A percentile compares a stretch with the other conserved stretches of the same genome.
These are phyloP conservation scores for Beauveria sp. DNA, from an alignment of 2,329 filamentous ascomycete species.

Conservation along the genomic window DNA sequence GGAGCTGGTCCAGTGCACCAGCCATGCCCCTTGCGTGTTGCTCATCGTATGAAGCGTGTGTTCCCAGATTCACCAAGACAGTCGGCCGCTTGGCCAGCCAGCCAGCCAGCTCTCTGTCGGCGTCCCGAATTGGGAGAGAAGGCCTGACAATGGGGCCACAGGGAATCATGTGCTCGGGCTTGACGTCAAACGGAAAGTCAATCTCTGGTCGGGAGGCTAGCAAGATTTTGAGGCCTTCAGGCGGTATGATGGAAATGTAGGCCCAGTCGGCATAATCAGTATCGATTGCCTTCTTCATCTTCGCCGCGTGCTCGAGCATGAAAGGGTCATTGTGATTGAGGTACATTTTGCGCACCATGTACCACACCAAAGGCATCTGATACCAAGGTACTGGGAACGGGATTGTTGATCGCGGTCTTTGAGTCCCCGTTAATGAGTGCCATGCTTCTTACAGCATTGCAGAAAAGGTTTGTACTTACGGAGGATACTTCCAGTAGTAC, in stretches of 20 bases:
- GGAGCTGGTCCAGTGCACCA: slow-evolving; percentile 14
- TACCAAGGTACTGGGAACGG: slow-evolving; percentile 1
- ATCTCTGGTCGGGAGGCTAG: slow-evolving; percentile 14
- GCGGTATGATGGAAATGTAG: slow-evolving; percentile 3
- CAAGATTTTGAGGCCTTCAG: not conserved
- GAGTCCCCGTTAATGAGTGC: not conserved
- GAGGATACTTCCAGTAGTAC: slow-evolving; percentile 11
- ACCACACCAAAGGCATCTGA: slow-evolving; percentile 3
- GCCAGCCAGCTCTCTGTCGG: slow-evolving; percentile 32
- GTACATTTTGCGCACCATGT: slow-evolving; percentile 6
- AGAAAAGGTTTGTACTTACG: not conserved
- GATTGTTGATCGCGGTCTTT: slow-evolving; percentile 1
- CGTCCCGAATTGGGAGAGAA: slow-evolving; percentile 25
- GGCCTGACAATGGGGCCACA: slow-evolving; percentile 40
- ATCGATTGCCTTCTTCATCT: slow-evolving; percentile 1
- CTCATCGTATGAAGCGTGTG: slow-evolving; percentile 23
- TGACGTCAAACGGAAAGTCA: slow-evolving; percentile 28
- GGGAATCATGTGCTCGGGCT: slow-evolving; percentile 21
- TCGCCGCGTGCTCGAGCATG: not conserved
- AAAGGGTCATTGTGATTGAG: not conserved
- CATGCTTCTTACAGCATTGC: not conserved
- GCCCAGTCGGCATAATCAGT: slow-evolving; percentile 7
- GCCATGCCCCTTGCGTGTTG: slow-evolving; percentile 21
- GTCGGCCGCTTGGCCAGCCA: slow-evolving; percentile 38
- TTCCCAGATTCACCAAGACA: slow-evolving; percentile 41